These are phyloP conservation scores for Cutaneotrichosporon dermatis DNA, from an alignment of 1,284 basidiomycete genomes.

Conservation along the genomic window DNA sequence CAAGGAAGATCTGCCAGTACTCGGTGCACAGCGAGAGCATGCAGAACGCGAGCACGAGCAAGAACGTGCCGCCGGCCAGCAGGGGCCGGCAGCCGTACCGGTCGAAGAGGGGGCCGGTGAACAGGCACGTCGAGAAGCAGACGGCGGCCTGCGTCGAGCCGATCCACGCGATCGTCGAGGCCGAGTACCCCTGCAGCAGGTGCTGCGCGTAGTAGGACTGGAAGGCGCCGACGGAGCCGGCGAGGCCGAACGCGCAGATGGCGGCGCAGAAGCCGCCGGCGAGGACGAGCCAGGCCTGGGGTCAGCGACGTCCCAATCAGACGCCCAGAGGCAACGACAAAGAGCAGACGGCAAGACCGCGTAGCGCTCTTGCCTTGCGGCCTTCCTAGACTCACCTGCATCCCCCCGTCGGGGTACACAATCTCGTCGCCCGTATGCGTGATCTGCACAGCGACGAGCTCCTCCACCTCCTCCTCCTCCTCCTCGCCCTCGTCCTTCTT, in stretches of 20 bases:
- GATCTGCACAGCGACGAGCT: constrained; percentile 21
- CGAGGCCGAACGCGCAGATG: constrained; percentile 41
- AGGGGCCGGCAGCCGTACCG: constrained; percentile 33
- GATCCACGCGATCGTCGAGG: constrained; percentile 38
- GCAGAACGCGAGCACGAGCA: constrained; percentile 29
- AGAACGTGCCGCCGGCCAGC: constrained; percentile 26
- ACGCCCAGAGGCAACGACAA: too few species aligned
- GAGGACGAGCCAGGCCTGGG: constrained; percentile 29
- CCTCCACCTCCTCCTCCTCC: constrained; percentile 13
- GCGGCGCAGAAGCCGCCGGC: constrained; percentile 34
- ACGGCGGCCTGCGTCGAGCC: constrained; percentile 33
- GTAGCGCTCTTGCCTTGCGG: too few species aligned
- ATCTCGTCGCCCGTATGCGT: constrained; percentile 19
- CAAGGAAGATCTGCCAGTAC: constrained; percentile 37
- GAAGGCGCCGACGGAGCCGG: constrained; percentile 33
- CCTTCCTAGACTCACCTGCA: constrained; percentile 14
- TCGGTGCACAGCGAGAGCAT: constrained; percentile 28
- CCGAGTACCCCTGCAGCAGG: constrained; percentile 25
- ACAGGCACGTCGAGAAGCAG: constrained; percentile 31
- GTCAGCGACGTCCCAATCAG: too few species aligned
- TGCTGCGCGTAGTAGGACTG: constrained; percentile 34
- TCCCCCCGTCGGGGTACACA: constrained; percentile 27
- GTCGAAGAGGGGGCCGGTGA: constrained; percentile 41
- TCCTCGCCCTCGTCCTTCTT: constrained; percentile 1
- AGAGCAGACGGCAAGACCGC: too few species aligned